These are phyloP conservation scores for Zarea fungicola DNA, from an alignment of 2,329 filamentous ascomycete genomes.

Conservation along the genomic window DNA sequence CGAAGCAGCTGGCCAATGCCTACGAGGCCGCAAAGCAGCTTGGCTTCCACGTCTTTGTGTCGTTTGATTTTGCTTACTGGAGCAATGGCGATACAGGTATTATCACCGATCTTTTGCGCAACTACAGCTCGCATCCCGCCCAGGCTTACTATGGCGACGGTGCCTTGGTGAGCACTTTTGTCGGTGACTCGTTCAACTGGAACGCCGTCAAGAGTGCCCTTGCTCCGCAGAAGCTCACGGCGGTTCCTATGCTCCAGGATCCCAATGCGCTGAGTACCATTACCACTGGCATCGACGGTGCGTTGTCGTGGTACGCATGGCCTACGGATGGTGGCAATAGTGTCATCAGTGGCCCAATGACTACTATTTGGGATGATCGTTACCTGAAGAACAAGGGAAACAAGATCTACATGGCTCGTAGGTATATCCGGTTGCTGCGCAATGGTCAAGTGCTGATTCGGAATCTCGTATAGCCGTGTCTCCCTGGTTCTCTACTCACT, in stretches of 20 bases:
- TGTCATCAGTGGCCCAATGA: slow-evolving; percentile 19
- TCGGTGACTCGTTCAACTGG: slow-evolving; percentile 20
- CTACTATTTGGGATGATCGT: slow-evolving; percentile 18
- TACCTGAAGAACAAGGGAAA: slow-evolving; percentile 16
- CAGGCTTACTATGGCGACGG: slow-evolving; percentile 19
- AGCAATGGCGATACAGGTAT: slow-evolving; percentile 16
- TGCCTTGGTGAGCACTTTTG: slow-evolving; percentile 20
- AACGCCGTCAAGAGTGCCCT: slow-evolving; percentile 17
- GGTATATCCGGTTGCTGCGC: slow-evolving; percentile 12
- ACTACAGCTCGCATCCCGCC: slow-evolving; percentile 16
- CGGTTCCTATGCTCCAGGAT: slow-evolving; percentile 18
- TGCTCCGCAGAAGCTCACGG: slow-evolving; percentile 16
- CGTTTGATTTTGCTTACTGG: slow-evolving; percentile 22
- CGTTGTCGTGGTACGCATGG: slow-evolving; percentile 21
- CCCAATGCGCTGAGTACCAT: slow-evolving; percentile 12
- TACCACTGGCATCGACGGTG: slow-evolving; percentile 19
- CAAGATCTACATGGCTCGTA: slow-evolving; percentile 20
- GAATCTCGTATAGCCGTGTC: slow-evolving; percentile 15
- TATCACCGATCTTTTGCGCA: slow-evolving; percentile 17
- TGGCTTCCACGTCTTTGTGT: slow-evolving; percentile 20
- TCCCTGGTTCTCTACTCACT: slow-evolving; percentile 22
- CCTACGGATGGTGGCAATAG: slow-evolving; percentile 19
- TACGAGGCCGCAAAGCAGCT: slow-evolving; percentile 18
- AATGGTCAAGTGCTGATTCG: no score
- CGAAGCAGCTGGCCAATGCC: slow-evolving; percentile 18